Base-by-base conservation (phyloP, 2,329 filamentous ascomycete species). In the Aspergillus spinulosporus region DNA sequence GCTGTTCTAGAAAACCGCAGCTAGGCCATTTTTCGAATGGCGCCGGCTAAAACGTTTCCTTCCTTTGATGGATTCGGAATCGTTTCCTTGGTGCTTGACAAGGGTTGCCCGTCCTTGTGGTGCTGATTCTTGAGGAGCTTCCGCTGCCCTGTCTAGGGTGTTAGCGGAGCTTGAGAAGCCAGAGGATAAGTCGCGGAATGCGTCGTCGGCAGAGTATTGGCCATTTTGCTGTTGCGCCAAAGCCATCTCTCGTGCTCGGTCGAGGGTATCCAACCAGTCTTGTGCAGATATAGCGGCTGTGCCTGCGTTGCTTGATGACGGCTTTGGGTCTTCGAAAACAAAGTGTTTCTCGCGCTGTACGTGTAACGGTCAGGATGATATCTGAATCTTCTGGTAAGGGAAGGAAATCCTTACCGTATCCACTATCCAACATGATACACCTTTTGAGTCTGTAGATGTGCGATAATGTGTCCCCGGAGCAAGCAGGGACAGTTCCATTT, bases 11-110 rank as follows among this genome's bases (percentile, higher is more conserved):
- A 97, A 96, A 49, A 90, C 89, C 48, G 92, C 89, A 29, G 91
- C 91, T 48, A 96, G 82, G n/a, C 93, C 92, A 72, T 91, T 96
- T 76, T 95, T 96, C 12, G 90, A 95, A 75, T 96, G 91, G 64
- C 93, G 83, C 76, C 94, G 94, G 76, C 92, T 96, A 75, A 97
- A 97, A 48, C 84, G 75, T 68, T 85, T 86, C 63, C 80, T 78
- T 48, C 81, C 81, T 69, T 84, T 85, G 12, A 81, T 66, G n/a
- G 80, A 82, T 50, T 83, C 81, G 47, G 74, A 72, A 62, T 83
- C 81, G 49, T 73, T 75, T 28, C 64, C 63, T 52, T 74, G 71
- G 49, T 74, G 72, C 58, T 80, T 79, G 51, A 74, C 69, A 26
- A 78, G 63, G 11, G 73, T 73, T 28, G 70, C 67, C 74, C 80